Percentiles rank a stretch among this genome's conserved stretches.
phyloP scores from a whole-genome alignment of 1,284 basidiomycete genomes.

The Stereum hirsutum region DNA sequence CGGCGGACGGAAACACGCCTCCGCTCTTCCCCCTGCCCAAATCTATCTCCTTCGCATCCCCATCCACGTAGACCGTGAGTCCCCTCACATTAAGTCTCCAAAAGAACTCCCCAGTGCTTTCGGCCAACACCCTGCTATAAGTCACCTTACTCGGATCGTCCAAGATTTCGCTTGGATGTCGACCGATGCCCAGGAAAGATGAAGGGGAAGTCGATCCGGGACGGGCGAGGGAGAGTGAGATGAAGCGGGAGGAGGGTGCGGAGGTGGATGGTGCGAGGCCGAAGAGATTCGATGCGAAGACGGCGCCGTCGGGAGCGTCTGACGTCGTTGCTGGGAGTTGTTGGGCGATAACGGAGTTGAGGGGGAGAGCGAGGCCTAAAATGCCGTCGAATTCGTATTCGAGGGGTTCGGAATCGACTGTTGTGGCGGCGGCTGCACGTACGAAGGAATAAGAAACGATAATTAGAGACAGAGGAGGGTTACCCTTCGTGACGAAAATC shows the following conservation, averaged over 20 bases:
- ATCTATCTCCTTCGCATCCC: conserved; percentile 26
- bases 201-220: conserved; percentile 48
- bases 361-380: conserved; percentile 64
- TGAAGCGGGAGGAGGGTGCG: conserved; percentile 50
- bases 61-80: conserved; percentile 53
- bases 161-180: conserved; percentile 45
- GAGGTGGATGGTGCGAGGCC: conserved; percentile 40
- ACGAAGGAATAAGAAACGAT: conserved; percentile 1
- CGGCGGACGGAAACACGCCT: conserved; percentile 39
- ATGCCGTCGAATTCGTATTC: conserved; percentile 47
- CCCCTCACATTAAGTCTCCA: conserved; percentile 51
- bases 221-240: conserved; percentile 57
- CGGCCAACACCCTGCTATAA: conserved; percentile 37
- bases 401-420: conserved; percentile 45
- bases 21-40: conserved; percentile 26
- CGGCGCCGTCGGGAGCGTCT: conserved; percentile 50
- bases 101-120: conserved; percentile 32
- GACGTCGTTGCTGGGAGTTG: conserved; percentile 34
- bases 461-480: conserved; percentile 1
- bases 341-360: conserved; percentile 49
- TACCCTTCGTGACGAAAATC: no score
- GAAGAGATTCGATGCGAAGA: conserved; percentile 57
- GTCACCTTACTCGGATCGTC: conserved; percentile 39
- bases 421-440: conserved; percentile 40
- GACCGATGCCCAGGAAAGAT: conserved; percentile 55